Base-by-base conservation (phyloP, 2,329 filamentous ascomycete species). In the Microascus cirrosus region DNA sequence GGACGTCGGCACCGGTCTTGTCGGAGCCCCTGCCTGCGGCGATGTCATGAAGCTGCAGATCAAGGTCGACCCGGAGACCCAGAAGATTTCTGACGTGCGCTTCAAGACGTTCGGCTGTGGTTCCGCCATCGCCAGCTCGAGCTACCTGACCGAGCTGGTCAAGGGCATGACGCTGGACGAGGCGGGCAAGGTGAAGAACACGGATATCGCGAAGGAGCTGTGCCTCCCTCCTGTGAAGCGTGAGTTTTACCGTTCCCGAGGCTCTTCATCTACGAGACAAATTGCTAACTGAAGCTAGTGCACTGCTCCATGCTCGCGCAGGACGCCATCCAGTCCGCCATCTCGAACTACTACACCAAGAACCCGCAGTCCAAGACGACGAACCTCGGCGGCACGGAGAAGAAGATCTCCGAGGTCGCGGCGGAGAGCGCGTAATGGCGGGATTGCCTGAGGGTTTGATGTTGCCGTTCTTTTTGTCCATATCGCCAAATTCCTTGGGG, bases 51-150 rank as follows among this genome's bases (percentile, higher is more conserved):
- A 94, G 77, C 65, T 71, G 7, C 70, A 75, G 68, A 95, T 94
- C 74, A 86, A 90, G 60, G 92, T 96, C 66, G 91, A 96, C 74
- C 89, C 89, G 63, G 80, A 87, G 65, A 90, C 85, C 67, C 89
- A 94, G 71, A 93, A 85, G 65, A 96, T 96, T 70, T 86, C 85
- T 66, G 93, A 96, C 66, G 92, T 95, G 70, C 94, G 95, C 75
- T 96, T 96, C 83, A 96, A 96, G 85, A 96, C 92, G 0, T 96
- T 96, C 69, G 92, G 92, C 56, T 96, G 92, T 71, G 92, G 92
- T 58, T 91, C 86, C 34, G 94, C 94, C 63, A 99, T 99, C 73
- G 94, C 94, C 51, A 93, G 88, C 62, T 95, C 89, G 60, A 94
- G 88, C 69, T 99, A 99, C 71, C 75, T 99, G 66, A 99, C 94